phyloP scores from a whole-genome alignment of 1,284 basidiomycete genomes.

The Boletus mariae region DNA sequence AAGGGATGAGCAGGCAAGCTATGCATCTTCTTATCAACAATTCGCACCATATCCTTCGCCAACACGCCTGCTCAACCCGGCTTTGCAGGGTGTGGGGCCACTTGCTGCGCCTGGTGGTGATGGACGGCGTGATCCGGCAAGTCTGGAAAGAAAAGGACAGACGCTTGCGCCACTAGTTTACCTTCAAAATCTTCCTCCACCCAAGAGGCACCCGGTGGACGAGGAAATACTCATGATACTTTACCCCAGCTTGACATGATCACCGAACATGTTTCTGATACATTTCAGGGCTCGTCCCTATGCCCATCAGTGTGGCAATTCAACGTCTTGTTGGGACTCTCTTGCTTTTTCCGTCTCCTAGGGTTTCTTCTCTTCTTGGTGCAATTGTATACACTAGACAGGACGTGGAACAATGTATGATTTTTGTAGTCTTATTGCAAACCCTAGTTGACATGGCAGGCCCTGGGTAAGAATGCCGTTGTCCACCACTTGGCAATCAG shows the following conservation, averaged over 20 bases:
- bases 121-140: neutral
- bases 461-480: constrained; percentile 1
- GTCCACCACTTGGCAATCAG: constrained; percentile 1
- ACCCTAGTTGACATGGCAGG: neutral
- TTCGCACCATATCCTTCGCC: constrained; percentile 34
- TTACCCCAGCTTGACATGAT: constrained; percentile 32
- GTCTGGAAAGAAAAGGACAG: constrained; percentile 23
- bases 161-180: constrained; percentile 53
- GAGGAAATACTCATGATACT: constrained; percentile 59
- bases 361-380: constrained; percentile 23
- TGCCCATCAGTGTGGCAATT: constrained; percentile 11
- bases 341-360: constrained; percentile 6
- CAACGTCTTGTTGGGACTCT: constrained; percentile 5
- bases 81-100: constrained; percentile 6
- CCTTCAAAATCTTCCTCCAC: constrained; percentile 48
- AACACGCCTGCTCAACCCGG: constrained; percentile 15
- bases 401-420: constrained; percentile 24
- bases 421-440: constrained; percentile 9
- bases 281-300: constrained; percentile 1
- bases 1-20: constrained; percentile 21
- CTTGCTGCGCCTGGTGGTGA: constrained; percentile 3
- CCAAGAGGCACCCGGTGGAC: constrained; percentile 51
- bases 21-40: constrained; percentile 21
- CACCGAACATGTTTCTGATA: neutral
- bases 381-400: constrained; percentile 26